Evolutionary conservation across 2,329 filamentous ascomycete species (phyloP), one percentile per base, ranked within the genome.

Genomic region (Ophiostoma triangulosporum): DNA sequence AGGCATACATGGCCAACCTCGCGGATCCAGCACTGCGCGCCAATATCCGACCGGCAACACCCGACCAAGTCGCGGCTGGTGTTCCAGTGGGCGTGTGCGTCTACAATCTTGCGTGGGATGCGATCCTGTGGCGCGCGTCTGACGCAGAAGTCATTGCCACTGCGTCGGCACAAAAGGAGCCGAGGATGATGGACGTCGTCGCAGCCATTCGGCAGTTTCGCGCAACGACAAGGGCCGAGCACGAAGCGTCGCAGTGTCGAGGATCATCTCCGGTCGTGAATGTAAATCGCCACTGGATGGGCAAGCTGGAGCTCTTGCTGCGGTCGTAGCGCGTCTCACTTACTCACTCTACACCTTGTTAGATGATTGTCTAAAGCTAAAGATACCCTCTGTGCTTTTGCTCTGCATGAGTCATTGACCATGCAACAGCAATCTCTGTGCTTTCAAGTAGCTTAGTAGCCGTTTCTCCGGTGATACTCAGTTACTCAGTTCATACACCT

Each of bases 51-150:
- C 73, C 75, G 4, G 73, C 67, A 5, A 72, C 71, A 6, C 73
- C 76, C 12, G 64, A 66, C 20, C 77, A 81, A 52, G 64, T 75
- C 15, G 64, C 61, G 2, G 73, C 74, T 0, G 77, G 77, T 1
- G 74, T 72, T 4, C 76, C 76, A 4, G 48, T 62, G 0, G 64
- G 67, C 0, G 64, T 67, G 1, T 70, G 69, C 53, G 62, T 81
- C 36, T 80, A 73, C 58, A 66, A 72, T 27, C 69, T 67, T 1
- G 76, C 77, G 0, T 81, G 77, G 77, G 69, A 71, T 55, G 68
- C 67, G 5, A 72, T 76, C 51, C 56, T 76, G 57, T 70, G 71
- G 7, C 51, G 43, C 0, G 56, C 35, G 14, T 45, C 24, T 15
- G 31, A 3, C 11, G 14, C 7, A 6, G 6, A 11, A 3, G 20